These are phyloP conservation scores for Sedum album DNA, from an alignment of 164 flowering plant species.

Conservation along the genomic window DNA sequence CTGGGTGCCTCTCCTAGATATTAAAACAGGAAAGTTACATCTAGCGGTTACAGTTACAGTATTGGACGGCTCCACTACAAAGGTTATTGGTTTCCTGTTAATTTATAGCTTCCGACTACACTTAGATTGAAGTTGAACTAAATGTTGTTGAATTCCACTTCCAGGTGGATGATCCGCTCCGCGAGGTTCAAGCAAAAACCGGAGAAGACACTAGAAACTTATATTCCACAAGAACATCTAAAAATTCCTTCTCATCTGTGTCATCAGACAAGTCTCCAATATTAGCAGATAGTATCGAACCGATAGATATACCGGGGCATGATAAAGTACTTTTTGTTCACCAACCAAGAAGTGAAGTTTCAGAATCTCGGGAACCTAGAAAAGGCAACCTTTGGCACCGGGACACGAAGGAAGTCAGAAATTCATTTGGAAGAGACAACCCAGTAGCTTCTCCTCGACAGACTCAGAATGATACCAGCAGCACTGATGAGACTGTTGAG, in stretches of 20 bases:
- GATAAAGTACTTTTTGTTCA: conserved; percentile 82
- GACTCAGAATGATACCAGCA: conserved; percentile 27
- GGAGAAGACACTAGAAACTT: conserved; percentile 21
- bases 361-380: conserved; percentile 78
- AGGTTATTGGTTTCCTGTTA: conserved; percentile 30
- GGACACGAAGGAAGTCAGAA: conserved; percentile 32
- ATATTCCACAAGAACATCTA: conserved; percentile 17
- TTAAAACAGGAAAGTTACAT: conserved; percentile 85
- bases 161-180: not conserved
- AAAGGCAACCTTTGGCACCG: conserved; percentile 46
- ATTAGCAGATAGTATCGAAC: conserved; percentile 57
- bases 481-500: conserved; percentile 40
- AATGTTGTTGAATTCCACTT: not conserved
- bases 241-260: conserved; percentile 24
- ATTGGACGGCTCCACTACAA: conserved; percentile 27
- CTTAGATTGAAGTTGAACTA: not conserved
- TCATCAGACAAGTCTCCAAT: conserved; percentile 26
- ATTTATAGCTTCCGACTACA: no score
- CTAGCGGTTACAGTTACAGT: conserved; percentile 73
- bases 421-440: not conserved
- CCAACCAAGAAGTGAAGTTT: conserved; percentile 67
- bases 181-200: not conserved
- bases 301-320: conserved; percentile 66
- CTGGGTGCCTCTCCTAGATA: conserved; percentile 82
- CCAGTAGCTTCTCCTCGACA: conserved; percentile 19